Evolutionary conservation across 768 basidiomycete genomes (phyloP).

Genomic region (Tulasnella sp.): DNA sequence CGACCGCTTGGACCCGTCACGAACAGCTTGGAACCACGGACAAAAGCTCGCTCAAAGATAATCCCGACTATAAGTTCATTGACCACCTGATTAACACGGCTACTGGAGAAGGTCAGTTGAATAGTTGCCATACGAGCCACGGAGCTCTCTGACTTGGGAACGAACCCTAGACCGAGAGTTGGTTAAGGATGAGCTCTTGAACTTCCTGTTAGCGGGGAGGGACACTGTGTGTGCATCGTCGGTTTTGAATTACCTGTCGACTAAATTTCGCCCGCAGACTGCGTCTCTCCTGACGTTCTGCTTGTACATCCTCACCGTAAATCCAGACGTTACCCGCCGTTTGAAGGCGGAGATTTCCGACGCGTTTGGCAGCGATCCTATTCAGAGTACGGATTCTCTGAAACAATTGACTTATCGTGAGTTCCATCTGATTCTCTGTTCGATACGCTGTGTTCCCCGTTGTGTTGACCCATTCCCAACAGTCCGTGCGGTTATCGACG

Average conservation of each 20-base stretch:
- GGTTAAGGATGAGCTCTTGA: constrained; percentile 30
- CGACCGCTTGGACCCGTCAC: constrained; percentile 49
- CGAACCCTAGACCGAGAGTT: background rate
- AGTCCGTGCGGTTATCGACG: constrained; percentile 55
- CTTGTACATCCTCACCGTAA: constrained; percentile 19
- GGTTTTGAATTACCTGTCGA: no score
- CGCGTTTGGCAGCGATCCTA: constrained; percentile 46
- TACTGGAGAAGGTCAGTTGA: background rate
- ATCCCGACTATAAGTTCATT: background rate
- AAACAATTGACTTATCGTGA: constrained; percentile 58
- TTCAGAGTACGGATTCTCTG: constrained; percentile 60
- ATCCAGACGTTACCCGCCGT: constrained; percentile 15
- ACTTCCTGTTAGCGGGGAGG: constrained; percentile 29
- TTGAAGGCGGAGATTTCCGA: constrained; percentile 20
- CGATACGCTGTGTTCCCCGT: no score
- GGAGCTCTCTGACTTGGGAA: background rate
- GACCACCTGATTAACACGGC: constrained; percentile 8
- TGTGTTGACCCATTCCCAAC: constrained; percentile 13
- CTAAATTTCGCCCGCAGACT: constrained; percentile 28
- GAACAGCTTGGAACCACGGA: constrained; percentile 39
- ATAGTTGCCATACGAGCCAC: background rate
- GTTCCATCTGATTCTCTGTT: background rate
- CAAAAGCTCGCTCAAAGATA: background rate
- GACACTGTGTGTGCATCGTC: background rate
- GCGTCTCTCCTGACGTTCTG: constrained; percentile 34